Evolutionary conservation across 306 rosid genomes (phyloP).

Genomic region (Chamaecrista fasciculata): DNA sequence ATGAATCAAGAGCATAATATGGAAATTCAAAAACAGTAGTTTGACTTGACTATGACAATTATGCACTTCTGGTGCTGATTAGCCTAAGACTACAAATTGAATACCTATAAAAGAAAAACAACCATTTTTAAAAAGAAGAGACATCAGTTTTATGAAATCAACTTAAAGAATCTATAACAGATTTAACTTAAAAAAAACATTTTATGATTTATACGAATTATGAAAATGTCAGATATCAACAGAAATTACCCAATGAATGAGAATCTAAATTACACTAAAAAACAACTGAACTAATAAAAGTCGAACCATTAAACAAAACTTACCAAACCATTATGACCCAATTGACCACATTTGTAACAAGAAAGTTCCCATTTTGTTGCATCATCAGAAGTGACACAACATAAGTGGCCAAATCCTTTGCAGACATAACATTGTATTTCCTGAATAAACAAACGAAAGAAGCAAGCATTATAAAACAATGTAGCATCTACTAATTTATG

Average conservation of each 20-base stretch:
- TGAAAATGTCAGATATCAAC: background rate
- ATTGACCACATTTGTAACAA: slow-evolving; percentile 81
- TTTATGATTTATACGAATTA: background rate
- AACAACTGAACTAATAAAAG: background rate
- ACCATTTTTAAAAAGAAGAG: background rate
- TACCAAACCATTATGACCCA: slow-evolving; percentile 93
- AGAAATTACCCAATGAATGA: background rate
- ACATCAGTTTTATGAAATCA: background rate
- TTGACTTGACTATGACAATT: background rate
- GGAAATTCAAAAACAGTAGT: background rate
- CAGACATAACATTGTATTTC: slow-evolving; percentile 77
- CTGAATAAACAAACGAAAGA: slow-evolving; percentile 39
- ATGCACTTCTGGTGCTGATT: background rate
- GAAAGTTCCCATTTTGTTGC: slow-evolving; percentile 49
- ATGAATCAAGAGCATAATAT: background rate
- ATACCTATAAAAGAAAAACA: background rate
- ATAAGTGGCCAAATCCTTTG: slow-evolving; percentile 79
- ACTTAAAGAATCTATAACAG: background rate
- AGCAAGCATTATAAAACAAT: slow-evolving; percentile 6
- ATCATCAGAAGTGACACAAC: slow-evolving; percentile 53
- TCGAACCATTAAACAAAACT: slow-evolving; percentile 32
- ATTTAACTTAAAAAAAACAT: background rate
- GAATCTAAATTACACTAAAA: background rate
- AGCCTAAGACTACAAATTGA: background rate
- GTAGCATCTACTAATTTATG: slow-evolving; percentile 3